Percentiles rank a stretch among this genome's conserved stretches.
phyloP scores from a whole-genome alignment of 2,329 filamentous ascomycete species.

The Neofusicoccum umdonicola region DNA sequence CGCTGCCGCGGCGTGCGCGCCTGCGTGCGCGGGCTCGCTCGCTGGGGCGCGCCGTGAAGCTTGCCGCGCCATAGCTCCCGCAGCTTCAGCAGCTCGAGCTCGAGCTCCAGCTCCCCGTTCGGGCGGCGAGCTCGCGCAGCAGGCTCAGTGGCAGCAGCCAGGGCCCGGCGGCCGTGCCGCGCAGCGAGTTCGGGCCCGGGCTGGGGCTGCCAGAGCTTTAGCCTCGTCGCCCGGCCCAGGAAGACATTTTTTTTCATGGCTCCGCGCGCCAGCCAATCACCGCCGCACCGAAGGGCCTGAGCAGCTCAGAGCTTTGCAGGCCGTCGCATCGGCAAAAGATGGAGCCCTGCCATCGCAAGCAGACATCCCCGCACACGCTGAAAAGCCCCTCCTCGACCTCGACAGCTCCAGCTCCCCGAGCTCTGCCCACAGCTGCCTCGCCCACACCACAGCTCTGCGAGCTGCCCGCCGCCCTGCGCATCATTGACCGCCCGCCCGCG shows the following conservation, averaged over 20 bases:
- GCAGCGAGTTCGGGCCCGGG: not conserved
- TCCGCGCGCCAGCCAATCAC: slow-evolving; percentile 13
- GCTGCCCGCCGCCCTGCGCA: not conserved
- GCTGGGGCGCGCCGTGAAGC: not conserved
- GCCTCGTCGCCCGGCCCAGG: not conserved
- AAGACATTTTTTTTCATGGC: slow-evolving; percentile 6
- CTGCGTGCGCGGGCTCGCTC: too few species aligned
- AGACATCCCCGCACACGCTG: slow-evolving; percentile 14
- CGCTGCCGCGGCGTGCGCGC: not conserved
- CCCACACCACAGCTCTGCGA: not conserved
- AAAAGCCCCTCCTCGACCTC: slow-evolving; percentile 16
- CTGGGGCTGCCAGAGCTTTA: slow-evolving; percentile 4
- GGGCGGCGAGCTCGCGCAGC: not conserved
- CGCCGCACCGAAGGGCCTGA: slow-evolving; percentile 6
- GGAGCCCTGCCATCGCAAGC: slow-evolving; percentile 10
- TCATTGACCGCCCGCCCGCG: not conserved
- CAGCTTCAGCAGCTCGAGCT: slow-evolving; percentile 7
- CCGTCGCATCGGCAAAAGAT: slow-evolving; percentile 11
- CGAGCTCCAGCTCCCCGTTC: not conserved
- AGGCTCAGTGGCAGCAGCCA: not conserved
- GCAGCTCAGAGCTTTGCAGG: slow-evolving; percentile 14
- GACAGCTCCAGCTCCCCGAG: not conserved
- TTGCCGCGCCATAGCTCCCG: slow-evolving; percentile 11
- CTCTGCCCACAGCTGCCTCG: not conserved
- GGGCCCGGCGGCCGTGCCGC: not conserved